A percentile compares a stretch with the other conserved stretches of the same genome.
These are phyloP conservation scores for Aspergillus homomorphus DNA, from an alignment of 495 filamentous ascomycete genomes.

Conservation along the genomic window DNA sequence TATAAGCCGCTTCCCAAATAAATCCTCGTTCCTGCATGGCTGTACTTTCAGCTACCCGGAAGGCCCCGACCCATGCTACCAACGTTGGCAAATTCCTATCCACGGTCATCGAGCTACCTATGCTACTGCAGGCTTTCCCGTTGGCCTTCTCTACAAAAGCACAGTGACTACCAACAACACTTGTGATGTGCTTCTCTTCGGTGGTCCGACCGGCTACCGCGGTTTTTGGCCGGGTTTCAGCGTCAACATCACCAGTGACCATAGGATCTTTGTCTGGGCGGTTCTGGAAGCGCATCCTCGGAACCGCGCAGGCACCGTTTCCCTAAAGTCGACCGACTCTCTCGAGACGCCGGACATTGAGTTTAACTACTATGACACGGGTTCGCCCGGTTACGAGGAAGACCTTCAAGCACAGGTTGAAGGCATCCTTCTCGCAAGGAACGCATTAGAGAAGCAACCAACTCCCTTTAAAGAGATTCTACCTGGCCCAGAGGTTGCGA, in stretches of 20 bases:
- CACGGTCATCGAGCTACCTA: conserved; percentile 46
- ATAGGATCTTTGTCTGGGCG: conserved; percentile 46
- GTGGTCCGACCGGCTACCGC: conserved; percentile 50
- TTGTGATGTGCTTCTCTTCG: conserved; percentile 53
- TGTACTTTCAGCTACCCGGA: conserved; percentile 48
- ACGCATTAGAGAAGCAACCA: conserved; percentile 28
- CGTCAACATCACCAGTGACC: conserved; percentile 26
- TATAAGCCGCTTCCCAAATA: conserved; percentile 40
- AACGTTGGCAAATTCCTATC: conserved; percentile 39
- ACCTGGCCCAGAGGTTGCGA: conserved; percentile 42
- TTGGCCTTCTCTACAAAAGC: conserved; percentile 46
- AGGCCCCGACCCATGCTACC: conserved; percentile 49
- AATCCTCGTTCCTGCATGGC: conserved; percentile 44
- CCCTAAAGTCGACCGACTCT: conserved; percentile 47
- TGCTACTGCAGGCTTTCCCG: conserved; percentile 46
- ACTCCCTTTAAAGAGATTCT: conserved; percentile 40
- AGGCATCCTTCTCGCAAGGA: conserved; percentile 42
- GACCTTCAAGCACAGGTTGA: conserved; percentile 50
- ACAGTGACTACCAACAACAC: conserved; percentile 35
- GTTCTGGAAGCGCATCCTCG: conserved; percentile 54
- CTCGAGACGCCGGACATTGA: conserved; percentile 54
- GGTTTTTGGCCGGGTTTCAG: conserved; percentile 38
- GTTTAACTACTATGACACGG: conserved; percentile 55
- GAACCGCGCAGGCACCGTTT: conserved; percentile 51
- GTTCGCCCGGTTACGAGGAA: conserved; percentile 34